These are phyloP conservation scores for Aspergillus fumigatus DNA, from an alignment of 2,329 filamentous ascomycete species.

Conservation along the genomic window DNA sequence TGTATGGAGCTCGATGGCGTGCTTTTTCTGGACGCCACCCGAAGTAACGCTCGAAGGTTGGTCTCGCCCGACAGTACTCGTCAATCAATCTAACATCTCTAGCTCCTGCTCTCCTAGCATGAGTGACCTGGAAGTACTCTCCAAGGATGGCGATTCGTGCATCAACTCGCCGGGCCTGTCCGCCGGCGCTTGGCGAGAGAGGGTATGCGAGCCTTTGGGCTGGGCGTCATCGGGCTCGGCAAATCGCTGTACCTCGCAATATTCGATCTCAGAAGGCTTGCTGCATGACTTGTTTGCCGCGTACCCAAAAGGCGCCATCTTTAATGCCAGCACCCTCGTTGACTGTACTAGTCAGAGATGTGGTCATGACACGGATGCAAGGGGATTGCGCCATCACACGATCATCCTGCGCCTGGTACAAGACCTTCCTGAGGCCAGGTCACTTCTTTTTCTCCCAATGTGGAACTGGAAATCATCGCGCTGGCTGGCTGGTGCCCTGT, in stretches of 20 bases:
- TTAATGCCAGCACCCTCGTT: constrained; percentile 6
- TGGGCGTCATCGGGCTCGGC: constrained; percentile 3
- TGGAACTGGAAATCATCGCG: constrained; percentile 32
- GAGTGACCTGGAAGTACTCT: constrained; percentile 10
- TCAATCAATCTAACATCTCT: constrained; percentile 1
- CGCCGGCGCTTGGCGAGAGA: constrained; percentile 10
- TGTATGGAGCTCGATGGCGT: constrained; percentile 38
- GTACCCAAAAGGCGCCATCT: constrained; percentile 13
- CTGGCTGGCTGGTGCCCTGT: constrained; percentile 29
- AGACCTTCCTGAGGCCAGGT: constrained; percentile 21
- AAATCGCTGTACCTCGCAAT: neutral
- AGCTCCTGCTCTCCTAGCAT: constrained; percentile 9
- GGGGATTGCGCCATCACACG: neutral
- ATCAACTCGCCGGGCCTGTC: constrained; percentile 6
- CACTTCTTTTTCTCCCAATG: constrained; percentile 28
- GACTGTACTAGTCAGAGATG: neutral
- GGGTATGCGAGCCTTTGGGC: constrained; percentile 11
- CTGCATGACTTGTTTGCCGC: constrained; percentile 14
- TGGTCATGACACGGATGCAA: constrained; percentile 2
- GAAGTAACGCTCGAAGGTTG: constrained; percentile 18
- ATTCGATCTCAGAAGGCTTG: constrained; percentile 10
- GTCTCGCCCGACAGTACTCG: neutral
- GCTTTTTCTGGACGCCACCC: constrained; percentile 23
- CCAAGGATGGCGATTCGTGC: constrained; percentile 1
- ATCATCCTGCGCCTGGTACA: constrained; percentile 11